Base-by-base conservation (phyloP, 1,284 basidiomycete species). In the Wallemia mellicola region DNA sequence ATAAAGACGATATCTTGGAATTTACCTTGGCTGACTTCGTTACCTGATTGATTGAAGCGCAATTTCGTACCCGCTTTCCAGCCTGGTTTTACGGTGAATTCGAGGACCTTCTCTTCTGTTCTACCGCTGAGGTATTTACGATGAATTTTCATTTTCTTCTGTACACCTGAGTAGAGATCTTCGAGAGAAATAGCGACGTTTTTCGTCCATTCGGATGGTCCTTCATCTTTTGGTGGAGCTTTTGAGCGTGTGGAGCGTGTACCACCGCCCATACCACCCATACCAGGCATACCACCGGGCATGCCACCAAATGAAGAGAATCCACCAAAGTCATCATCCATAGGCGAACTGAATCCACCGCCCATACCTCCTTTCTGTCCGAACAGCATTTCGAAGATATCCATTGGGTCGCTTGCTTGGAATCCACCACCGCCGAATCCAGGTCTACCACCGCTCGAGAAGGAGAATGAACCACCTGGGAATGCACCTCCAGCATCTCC, bases 51-150 rank as follows among this genome's bases (percentile, higher is more conserved):
- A 0, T 84, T 79, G 71, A 89, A 95, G 61, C 85, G 80, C 62
- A 94, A 78, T 72, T 91, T 94, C 24, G 89, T 95, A 1, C 89
- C 89, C 63, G 65, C 71, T 64, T 75, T 75, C 73, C 73, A 75
- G 25, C 73, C 74, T 14, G 89, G 84, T 64, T 81, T 79, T 60
- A 92, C 78, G n/a, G 79, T 76, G 64, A 92, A 83, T 67, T 89
- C 86, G 61, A 94, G 77, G 7, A 91, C 80, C 71, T 91, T 94
- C 64, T 92, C 86, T 69, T 94, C 88, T 15, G 79, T 81, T 15
- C 73, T 71, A 1, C 91, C 88, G 60, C 76, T 75, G 26, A 80
- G 70, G 60, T 83, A 71, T 64, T 78, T 78, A 59, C 89, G 79
- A 2, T 81, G 81, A 61, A 98, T 79, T 70, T 89, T 92, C 61